phyloP scores from a whole-genome alignment of 352 stramenopile species.

The Poterioochromonas sp. region DNA sequence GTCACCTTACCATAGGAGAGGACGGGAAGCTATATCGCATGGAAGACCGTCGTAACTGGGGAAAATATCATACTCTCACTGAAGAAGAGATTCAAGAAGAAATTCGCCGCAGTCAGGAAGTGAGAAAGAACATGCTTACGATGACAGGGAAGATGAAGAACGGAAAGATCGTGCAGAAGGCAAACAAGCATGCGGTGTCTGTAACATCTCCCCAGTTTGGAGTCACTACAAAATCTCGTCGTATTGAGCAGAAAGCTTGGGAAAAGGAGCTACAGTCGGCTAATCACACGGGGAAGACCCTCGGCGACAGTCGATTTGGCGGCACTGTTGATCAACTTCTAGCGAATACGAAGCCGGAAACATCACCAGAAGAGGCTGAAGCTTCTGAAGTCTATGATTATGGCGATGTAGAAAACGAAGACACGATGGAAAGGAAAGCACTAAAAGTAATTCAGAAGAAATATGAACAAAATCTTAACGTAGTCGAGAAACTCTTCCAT shows the following conservation, averaged over 20 bases:
- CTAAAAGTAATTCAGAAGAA: slow-evolving; percentile 15
- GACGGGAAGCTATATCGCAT: slow-evolving; percentile 6
- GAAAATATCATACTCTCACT: neutral
- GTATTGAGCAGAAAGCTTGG: slow-evolving; percentile 3
- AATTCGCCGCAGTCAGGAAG: neutral
- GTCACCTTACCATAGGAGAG: neutral
- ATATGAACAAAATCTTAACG: slow-evolving; percentile 13
- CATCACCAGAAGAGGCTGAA: neutral
- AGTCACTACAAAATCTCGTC: neutral
- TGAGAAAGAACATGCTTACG: neutral
- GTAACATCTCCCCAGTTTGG: neutral
- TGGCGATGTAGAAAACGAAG: neutral
- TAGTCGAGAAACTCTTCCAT: neutral
- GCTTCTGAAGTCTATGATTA: neutral
- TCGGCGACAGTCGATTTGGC: neutral
- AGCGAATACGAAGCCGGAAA: neutral
- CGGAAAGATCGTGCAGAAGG: neutral
- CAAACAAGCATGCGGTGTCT: neutral
- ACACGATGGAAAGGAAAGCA: neutral
- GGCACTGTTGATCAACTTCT: neutral
- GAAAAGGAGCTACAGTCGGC: neutral
- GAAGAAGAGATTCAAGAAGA: slow-evolving; percentile 14
- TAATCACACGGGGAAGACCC: neutral
- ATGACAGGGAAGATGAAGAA: neutral
- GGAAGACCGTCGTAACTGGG: slow-evolving; percentile 4